A percentile compares a stretch with the other conserved stretches of the same genome.
Evolutionary conservation across 2,329 filamentous ascomycete genomes (phyloP).

Genomic region (Fusarium pseudograminearum): DNA sequence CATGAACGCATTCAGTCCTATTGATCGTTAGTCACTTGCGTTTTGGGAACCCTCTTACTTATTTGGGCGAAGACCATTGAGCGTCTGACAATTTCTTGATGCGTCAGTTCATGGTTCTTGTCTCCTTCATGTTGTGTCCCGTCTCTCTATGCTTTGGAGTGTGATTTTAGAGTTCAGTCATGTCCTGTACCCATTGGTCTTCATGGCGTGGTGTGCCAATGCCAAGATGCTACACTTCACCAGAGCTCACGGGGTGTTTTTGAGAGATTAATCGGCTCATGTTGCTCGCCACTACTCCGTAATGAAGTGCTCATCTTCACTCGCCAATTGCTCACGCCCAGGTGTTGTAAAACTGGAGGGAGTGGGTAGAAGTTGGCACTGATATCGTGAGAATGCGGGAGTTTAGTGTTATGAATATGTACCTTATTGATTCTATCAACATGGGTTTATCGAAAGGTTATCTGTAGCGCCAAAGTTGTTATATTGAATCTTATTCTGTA

Average conservation of each 20-base stretch:
- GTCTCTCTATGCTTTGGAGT: background rate
- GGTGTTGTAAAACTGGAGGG: background rate
- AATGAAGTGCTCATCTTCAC: background rate
- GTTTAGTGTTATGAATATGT: background rate
- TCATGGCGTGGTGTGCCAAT: background rate
- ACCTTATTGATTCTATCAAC: too few species aligned
- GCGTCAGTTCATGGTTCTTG: background rate
- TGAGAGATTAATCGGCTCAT: background rate
- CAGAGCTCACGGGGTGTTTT: background rate
- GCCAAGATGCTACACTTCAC: background rate
- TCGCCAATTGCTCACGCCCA: too few species aligned
- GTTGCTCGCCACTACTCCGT: background rate
- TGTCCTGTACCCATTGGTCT: background rate
- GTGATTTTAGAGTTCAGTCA: background rate
- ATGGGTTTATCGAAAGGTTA: background rate
- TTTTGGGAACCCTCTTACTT: background rate
- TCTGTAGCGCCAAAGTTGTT: background rate
- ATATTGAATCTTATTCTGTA: background rate
- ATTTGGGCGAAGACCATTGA: background rate
- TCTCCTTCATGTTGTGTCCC: background rate
- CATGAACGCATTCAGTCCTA: background rate
- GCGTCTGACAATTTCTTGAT: background rate
- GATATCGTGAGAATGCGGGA: background rate
- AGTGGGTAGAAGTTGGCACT: background rate
- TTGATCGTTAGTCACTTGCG: background rate